These are phyloP conservation scores for Phyllachora maydis DNA, from an alignment of 2,329 filamentous ascomycete species.

Conservation along the genomic window DNA sequence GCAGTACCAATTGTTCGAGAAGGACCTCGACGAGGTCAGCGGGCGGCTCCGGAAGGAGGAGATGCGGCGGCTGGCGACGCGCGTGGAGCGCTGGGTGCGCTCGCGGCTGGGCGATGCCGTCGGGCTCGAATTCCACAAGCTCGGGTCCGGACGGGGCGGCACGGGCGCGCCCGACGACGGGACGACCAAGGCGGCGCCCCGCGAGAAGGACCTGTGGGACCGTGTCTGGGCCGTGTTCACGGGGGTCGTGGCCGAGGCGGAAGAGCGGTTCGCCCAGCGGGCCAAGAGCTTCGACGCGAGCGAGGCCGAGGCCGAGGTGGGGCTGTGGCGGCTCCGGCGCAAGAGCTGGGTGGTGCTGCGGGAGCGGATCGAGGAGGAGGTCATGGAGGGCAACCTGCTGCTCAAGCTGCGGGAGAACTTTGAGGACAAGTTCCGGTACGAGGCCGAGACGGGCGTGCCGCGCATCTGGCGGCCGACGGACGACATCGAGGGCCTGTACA, in stretches of 20 bases:
- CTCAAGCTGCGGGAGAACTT: constrained; percentile 96
- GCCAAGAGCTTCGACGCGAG: constrained; percentile 89
- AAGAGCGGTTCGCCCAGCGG: constrained; percentile 66
- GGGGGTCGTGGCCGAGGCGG: constrained; percentile 65
- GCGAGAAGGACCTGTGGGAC: constrained; percentile 86
- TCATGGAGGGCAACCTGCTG: constrained; percentile 92
- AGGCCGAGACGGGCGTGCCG: constrained; percentile 82
- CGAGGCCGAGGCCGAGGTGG: constrained; percentile 75
- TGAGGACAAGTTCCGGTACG: constrained; percentile 97
- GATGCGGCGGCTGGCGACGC: constrained; percentile 77
- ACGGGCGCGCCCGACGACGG: constrained; percentile 61
- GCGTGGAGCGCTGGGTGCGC: constrained; percentile 86
- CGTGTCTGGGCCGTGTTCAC: constrained; percentile 80
- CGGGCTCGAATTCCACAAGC: constrained; percentile 86
- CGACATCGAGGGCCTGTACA: constrained; percentile 93
- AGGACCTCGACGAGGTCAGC: constrained; percentile 81
- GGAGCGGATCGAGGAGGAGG: constrained; percentile 86
- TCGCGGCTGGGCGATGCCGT: constrained; percentile 73
- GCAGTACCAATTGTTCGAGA: constrained; percentile 61
- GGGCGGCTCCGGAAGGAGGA: constrained; percentile 75
- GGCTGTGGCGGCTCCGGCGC: constrained; percentile 75
- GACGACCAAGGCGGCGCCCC: constrained; percentile 46
- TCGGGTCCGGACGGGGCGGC: constrained; percentile 73
- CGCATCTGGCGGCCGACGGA: constrained; percentile 93
- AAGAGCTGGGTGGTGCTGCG: constrained; percentile 89